Evolutionary conservation across 441 rosid genomes (phyloP).

Genomic region (Theobroma grandiflorum): DNA sequence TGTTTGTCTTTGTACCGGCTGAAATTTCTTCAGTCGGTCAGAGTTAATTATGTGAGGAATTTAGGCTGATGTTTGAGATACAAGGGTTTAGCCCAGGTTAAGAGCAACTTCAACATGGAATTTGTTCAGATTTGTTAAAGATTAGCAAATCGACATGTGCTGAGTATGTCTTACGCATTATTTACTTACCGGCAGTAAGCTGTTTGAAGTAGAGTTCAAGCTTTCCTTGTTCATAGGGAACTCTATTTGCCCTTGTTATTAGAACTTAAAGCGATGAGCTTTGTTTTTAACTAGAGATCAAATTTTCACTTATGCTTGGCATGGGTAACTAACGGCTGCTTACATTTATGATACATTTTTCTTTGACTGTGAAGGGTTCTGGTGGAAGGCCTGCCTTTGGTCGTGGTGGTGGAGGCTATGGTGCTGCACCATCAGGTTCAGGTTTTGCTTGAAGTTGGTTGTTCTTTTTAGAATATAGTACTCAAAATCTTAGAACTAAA

Average conservation of each 20-base stretch:
- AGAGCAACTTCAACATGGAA: neutral
- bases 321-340: neutral
- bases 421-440: constrained; percentile 64
- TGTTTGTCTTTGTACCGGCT: neutral
- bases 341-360: neutral
- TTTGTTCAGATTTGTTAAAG: neutral
- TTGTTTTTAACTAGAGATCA: neutral
- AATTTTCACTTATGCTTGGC: neutral
- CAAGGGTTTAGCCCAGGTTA: neutral
- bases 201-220: neutral
- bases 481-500: neutral
- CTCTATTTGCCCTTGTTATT: neutral
- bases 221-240: neutral
- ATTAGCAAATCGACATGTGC: neutral
- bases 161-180: neutral
- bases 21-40: neutral
- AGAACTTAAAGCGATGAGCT: neutral
- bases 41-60: neutral
- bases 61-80: neutral
- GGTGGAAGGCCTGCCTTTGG: constrained; percentile 84
- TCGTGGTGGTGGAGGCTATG: constrained; percentile 81
- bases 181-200: neutral
- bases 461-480: neutral
- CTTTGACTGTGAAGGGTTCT: constrained; percentile 51
- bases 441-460: constrained; percentile 50